Conservation (phyloP, 2,329 filamentous ascomycete genomes). For the Zasmidium citrigriseum region DNA sequence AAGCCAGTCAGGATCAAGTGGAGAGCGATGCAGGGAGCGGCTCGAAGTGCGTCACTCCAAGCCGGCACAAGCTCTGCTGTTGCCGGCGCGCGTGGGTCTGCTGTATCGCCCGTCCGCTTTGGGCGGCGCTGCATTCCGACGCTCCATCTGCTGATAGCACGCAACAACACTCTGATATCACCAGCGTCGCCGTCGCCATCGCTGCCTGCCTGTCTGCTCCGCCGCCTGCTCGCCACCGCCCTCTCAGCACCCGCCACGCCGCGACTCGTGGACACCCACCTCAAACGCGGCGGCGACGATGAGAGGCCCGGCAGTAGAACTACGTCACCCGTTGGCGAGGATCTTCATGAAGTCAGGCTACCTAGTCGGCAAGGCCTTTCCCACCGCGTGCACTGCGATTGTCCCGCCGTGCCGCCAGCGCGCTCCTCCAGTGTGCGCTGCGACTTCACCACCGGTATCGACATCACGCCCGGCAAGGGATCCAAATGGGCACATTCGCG, state of each 20-base stretch:
- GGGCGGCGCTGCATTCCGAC: not conserved
- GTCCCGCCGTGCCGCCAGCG: not conserved
- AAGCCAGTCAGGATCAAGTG: conserved; percentile 1
- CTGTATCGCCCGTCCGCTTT: too few species aligned
- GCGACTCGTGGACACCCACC: not conserved
- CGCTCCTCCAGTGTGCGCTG: not conserved
- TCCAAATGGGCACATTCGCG: not conserved
- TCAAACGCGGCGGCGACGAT: conserved; percentile 2
- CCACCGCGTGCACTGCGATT: not conserved
- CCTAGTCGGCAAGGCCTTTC: not conserved
- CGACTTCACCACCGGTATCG: not conserved
- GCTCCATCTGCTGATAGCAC: too few species aligned
- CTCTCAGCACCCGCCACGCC: too few species aligned
- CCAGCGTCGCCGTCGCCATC: too few species aligned
- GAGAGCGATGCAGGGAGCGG: not conserved
- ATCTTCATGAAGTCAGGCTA: not conserved
- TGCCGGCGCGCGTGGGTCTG: too few species aligned
- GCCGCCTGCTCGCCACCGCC: too few species aligned
- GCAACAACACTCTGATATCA: too few species aligned
- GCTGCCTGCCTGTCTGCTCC: too few species aligned
- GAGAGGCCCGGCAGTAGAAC: not conserved
- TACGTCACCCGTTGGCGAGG: conserved; percentile 11
- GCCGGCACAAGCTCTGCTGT: not conserved
- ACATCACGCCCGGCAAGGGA: not conserved
- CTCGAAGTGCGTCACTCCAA: not conserved